Conservation (phyloP, 805 yeast genomes). For the Brettanomyces bruxellensis region DNA sequence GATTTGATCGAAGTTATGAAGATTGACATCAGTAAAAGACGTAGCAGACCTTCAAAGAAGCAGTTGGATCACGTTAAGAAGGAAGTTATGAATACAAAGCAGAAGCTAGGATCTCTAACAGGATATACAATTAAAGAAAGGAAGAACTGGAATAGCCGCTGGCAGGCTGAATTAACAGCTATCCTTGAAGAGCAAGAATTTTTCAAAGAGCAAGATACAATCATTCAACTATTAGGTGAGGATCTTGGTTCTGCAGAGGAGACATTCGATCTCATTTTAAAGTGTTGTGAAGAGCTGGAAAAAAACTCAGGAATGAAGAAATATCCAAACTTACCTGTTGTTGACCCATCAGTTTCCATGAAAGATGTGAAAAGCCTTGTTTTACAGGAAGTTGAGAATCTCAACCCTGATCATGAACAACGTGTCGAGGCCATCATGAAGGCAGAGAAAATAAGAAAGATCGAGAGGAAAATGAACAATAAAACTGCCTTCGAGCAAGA, state of each 20-base stretch:
- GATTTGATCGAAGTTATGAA: conserved; percentile 85
- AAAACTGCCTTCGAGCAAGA: conserved; percentile 75
- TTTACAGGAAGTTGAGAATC: conserved; percentile 64
- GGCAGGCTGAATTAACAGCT: conserved; percentile 86
- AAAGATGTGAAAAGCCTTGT: conserved; percentile 66
- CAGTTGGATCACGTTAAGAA: conserved; percentile 59
- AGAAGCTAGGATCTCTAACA: conserved; percentile 44
- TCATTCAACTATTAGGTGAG: conserved; percentile 67
- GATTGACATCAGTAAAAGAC: conserved; percentile 86
- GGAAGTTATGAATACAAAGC: conserved; percentile 54
- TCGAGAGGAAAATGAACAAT: conserved; percentile 50
- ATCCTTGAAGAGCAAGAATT: conserved; percentile 94
- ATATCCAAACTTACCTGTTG: conserved; percentile 29
- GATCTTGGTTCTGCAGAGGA: conserved; percentile 76
- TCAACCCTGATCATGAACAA: conserved; percentile 76
- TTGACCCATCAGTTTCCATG: conserved; percentile 52
- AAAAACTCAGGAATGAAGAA: conserved; percentile 38
- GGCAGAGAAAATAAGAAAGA: conserved; percentile 74
- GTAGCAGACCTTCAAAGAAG: conserved; percentile 69
- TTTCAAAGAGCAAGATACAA: conserved; percentile 80
- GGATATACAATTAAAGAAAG: conserved; percentile 60
- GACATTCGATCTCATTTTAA: conserved; percentile 72
- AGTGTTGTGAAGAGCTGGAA: conserved; percentile 70
- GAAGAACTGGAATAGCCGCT: conserved; percentile 78
- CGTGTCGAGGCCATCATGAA: conserved; percentile 82